These are phyloP conservation scores for Artemisia annua DNA, from an alignment of 129 eudicot species.

Conservation along the genomic window DNA sequence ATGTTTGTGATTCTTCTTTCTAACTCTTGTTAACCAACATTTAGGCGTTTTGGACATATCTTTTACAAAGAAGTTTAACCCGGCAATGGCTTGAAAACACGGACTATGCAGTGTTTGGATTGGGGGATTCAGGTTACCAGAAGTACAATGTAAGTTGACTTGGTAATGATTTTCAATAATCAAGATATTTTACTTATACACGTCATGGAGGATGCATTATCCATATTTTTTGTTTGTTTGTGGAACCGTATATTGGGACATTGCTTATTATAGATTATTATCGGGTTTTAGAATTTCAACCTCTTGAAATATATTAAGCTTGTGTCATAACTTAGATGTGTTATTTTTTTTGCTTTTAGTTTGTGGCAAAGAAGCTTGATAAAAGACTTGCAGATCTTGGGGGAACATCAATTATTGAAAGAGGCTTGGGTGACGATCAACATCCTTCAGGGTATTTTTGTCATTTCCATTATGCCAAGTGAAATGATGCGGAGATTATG, in stretches of 20 bases:
- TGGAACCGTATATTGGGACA: background rate
- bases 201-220: no score
- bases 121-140: constrained; percentile 97
- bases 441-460: constrained; percentile 87
- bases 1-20: constrained; percentile 4
- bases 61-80: constrained; percentile 70
- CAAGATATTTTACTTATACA: background rate
- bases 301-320: background rate
- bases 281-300: constrained; percentile 5
- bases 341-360: constrained; percentile 42
- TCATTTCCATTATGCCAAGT: constrained; percentile 7
- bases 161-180: constrained; percentile 6
- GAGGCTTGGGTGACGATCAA: constrained; percentile 98
- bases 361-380: constrained; percentile 95
- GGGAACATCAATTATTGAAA: constrained; percentile 64
- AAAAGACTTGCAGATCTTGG: constrained; percentile 90
- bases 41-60: constrained; percentile 83
- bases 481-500: constrained; percentile 6
- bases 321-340: constrained; percentile 4
- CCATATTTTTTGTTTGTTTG: background rate
- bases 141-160: constrained; percentile 79
- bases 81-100: constrained; percentile 69
- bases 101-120: constrained; percentile 85
- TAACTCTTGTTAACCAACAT: constrained; percentile 7
- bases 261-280: background rate